Conservation (phyloP, 2,329 filamentous ascomycete species). For the Aureobasidium pullulans region DNA sequence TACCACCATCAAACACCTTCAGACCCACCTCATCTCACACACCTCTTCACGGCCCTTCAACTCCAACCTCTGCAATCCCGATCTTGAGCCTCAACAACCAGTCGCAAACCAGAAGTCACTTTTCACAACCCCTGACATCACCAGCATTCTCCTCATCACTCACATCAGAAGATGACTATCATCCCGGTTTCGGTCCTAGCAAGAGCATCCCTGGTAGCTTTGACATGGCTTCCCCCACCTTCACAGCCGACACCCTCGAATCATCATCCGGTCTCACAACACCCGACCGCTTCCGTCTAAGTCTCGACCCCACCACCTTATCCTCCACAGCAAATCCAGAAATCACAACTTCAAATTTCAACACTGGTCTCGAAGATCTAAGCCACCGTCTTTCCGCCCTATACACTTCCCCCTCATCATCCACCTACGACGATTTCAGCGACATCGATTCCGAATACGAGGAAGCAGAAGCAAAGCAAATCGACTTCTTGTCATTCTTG, state of each 20-base stretch:
- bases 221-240: slow-evolving; percentile 26
- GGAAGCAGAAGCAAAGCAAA: too few relatives aligned
- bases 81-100: slow-evolving; percentile 2
- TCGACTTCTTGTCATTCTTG: background rate
- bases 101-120: background rate
- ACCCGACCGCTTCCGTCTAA: background rate
- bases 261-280: slow-evolving; percentile 2
- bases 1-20: background rate
- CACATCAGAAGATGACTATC: slow-evolving; percentile 2
- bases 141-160: background rate
- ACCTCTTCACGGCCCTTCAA: background rate
- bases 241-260: slow-evolving; percentile 27
- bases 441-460: background rate
- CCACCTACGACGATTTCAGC: background rate
- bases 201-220: slow-evolving; percentile 12
- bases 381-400: background rate
- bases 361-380: background rate
- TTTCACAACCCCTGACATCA: background rate
- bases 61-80: background rate
- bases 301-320: background rate
- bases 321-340: background rate
- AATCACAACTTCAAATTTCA: background rate
- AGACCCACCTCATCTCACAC: background rate
- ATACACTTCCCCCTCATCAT: background rate
- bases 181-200: background rate